Evolutionary conservation across 2,329 filamentous ascomycete genomes (phyloP), one percentile per base, ranked within the genome.

Genomic region (Pseudopithomyces chartarum): DNA sequence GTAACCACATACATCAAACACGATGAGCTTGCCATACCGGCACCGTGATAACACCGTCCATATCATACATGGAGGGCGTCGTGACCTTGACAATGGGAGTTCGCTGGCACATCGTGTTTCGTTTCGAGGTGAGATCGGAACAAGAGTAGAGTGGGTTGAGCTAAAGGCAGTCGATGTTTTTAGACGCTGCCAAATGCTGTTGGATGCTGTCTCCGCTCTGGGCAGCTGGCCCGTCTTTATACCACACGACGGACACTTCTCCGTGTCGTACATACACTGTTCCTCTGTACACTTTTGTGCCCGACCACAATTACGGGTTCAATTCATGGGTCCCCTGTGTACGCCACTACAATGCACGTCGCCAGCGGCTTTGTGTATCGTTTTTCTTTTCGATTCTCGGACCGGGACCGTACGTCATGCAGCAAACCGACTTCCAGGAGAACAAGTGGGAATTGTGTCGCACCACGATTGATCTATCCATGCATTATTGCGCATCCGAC

Each of bases 11-110:
- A 15, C 13, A 36, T 39, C 10, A 17, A 34, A 26, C 19, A n/a
- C 23, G 4, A 4, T 15, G 15, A 2, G 13, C 22, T 22, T 17
- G n/a, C 67, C 71, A 26, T 53, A 76, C 73, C 11, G 74, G 74
- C 65, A 75, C 68, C 19, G 66, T 73, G 23, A 59, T 71, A 17
- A 74, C 67, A 26, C 69, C 73, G 15, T 70, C 67, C 22, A 58
- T 58, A 23, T 70, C 65, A 51, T 69, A 62, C 59, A 73, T 71
- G 50, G 54, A 70, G 42, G 63, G 65, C 48, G 70, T 57, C 23
- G 66, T 56, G 44, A 68, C 56, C 40, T 61, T 68, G 54, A 69
- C 63, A 50, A 68, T 60, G 52, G 65, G 61, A 49, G 52, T 56
- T 36, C 66, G 63, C 32, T 66, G 64, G 57, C 70, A 73, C 70